Evolutionary conservation across 768 basidiomycete species (phyloP).

Genomic region (Panus rudis): DNA sequence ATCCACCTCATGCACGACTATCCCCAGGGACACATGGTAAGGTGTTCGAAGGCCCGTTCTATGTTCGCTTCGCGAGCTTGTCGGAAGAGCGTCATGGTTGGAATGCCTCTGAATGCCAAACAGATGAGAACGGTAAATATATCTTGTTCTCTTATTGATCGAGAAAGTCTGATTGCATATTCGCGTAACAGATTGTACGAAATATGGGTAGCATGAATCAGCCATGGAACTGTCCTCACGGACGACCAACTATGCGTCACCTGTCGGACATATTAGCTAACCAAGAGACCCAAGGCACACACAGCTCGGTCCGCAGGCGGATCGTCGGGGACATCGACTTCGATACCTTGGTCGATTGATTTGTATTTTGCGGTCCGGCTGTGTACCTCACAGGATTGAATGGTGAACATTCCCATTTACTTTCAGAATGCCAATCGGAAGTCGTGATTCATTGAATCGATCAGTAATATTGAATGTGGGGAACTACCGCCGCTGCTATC

Average conservation of each 20-base stretch:
- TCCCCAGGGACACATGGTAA: constrained; percentile 74
- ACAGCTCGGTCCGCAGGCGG: neutral
- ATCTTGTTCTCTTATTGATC: constrained; percentile 22
- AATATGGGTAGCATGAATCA: constrained; percentile 84
- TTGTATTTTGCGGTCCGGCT: too few species aligned
- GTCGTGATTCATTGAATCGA: too few species aligned
- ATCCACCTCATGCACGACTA: constrained; percentile 78
- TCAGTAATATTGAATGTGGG: too few species aligned
- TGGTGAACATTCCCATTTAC: too few species aligned
- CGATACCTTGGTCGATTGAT: too few species aligned
- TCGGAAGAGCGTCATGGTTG: constrained; percentile 94
- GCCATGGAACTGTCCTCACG: constrained; percentile 88
- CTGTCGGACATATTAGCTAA: constrained; percentile 41
- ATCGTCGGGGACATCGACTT: neutral
- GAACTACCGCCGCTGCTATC: too few species aligned
- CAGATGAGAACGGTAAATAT: constrained; percentile 79
- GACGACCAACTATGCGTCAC: constrained; percentile 78
- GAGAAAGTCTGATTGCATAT: neutral
- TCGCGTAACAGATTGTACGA: constrained; percentile 48
- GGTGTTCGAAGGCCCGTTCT: constrained; percentile 85
- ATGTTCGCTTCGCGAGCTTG: constrained; percentile 99
- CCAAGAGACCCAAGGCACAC: neutral
- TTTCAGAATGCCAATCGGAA: too few species aligned
- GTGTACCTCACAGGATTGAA: too few species aligned
- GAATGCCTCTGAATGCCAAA: constrained; percentile 64